Evolutionary conservation across 148 eudicot species (phyloP).

Genomic region (Spergularia bocconei): DNA sequence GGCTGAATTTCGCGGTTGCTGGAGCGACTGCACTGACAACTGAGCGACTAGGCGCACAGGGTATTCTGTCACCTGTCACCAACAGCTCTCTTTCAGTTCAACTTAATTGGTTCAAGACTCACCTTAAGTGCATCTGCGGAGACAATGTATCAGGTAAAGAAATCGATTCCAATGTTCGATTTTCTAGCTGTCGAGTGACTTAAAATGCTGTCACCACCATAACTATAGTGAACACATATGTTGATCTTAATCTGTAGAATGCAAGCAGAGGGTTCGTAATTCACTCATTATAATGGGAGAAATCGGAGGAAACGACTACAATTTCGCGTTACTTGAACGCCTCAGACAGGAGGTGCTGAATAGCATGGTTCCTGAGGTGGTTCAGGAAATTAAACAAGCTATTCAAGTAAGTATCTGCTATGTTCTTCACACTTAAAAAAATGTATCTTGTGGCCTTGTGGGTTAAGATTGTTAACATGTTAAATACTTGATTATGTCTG

Average conservation of each 20-base stretch:
- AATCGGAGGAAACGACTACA: constrained; percentile 42
- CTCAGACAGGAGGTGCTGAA: neutral
- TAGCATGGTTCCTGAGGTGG: constrained; percentile 17
- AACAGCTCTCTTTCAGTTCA: constrained; percentile 21
- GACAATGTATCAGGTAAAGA: constrained; percentile 8
- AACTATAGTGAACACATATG: neutral
- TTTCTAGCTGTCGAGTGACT: too few species aligned
- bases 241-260: neutral
- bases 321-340: constrained; percentile 26
- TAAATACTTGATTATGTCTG: neutral
- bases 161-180: too few species aligned
- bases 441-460: neutral
- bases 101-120: constrained; percentile 22
- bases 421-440: too few species aligned
- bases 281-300: constrained; percentile 36
- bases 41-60: neutral
- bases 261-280: neutral
- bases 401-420: constrained; percentile 10
- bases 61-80: neutral
- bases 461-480: neutral
- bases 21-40: constrained; percentile 24
- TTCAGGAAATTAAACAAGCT: constrained; percentile 20
- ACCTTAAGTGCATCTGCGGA: constrained; percentile 14
- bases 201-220: neutral
- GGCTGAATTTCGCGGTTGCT: constrained; percentile 28